Evolutionary conservation across 805 yeast genomes (phyloP), one percentile per base, ranked within the genome.

Genomic region (Citeromyces matritensis): DNA sequence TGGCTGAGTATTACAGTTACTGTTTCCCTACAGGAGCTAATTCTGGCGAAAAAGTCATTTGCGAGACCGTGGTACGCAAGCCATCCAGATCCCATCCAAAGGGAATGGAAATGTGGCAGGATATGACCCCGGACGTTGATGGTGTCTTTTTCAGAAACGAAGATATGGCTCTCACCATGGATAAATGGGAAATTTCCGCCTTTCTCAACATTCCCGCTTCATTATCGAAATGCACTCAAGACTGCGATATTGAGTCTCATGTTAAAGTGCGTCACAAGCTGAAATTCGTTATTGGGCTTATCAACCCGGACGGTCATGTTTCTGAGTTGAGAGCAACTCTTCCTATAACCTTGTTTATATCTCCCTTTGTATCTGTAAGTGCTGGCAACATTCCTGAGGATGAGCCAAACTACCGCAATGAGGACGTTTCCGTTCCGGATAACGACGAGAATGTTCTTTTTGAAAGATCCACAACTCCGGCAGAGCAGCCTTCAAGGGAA

Each of bases 271-370:
- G 94, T 34, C 98, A 91, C 56, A 86, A 85, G 54, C 55, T 91
- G 35, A 79, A 83, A 44, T 82, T 86, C 48, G 73, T 70, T 7
- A 71, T 91, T 35, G 78, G 83, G 2, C 61, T 91, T 39, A 53
- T 72, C 26, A 88, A 91, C 47, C 79, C 93, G 1, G 96, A 85
- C 50, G 95, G 95, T 3, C 97, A 88, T 47, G 74, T 78, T 3
- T 83, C 95, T 1, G 96, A 86, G 50, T 60, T 88, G 31, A 63
- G 97, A 23, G 96, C 96, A 0, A 78, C 95, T 0, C 58, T 88
- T 39, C 97, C 97, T 0, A 62, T 88, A 4, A 68, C 44, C 3
- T 30, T 55, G 7, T 55, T 55, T 34, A 43, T 55, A 10, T 63
- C 72, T 4, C 96, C 97, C 5, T 80, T 81, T 49, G 80, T 91